phyloP scores from a whole-genome alignment of 805 yeast genomes.

The Pichia heedii region DNA sequence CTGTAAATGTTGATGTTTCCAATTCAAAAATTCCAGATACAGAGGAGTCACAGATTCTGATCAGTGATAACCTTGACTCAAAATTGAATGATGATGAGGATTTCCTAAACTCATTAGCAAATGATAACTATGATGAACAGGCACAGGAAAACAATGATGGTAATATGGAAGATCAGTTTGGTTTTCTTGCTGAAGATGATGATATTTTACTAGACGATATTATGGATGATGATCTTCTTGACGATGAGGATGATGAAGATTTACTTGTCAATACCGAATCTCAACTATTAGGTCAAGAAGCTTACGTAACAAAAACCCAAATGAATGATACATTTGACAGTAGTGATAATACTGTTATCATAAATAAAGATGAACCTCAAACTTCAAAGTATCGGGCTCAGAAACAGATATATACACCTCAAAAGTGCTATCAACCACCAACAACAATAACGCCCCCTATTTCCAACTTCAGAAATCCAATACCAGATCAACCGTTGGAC shows the following conservation, averaged over 20 bases:
- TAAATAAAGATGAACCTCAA: conserved; percentile 1
- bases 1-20: background rate
- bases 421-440: too few species aligned
- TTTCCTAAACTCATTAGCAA: background rate
- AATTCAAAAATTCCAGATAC: background rate
- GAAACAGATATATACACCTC: too few species aligned
- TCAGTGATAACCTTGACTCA: background rate
- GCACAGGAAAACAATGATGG: background rate
- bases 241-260: too few species aligned
- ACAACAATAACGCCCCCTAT: too few species aligned
- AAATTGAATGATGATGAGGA: background rate
- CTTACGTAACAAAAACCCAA: background rate
- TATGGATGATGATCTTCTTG: conserved; percentile 32
- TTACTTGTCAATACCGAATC: background rate
- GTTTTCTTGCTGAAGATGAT: conserved; percentile 35
- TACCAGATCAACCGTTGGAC: too few species aligned
- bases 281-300: background rate
- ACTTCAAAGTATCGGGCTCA: conserved; percentile 5
- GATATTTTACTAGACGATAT: conserved; percentile 30
- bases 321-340: background rate
- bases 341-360: background rate
- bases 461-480: too few species aligned
- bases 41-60: background rate
- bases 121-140: background rate
- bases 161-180: conserved; percentile 11